Evolutionary conservation across 2,329 filamentous ascomycete species (phyloP).

Genomic region (Pestalotiopsis sp.): DNA sequence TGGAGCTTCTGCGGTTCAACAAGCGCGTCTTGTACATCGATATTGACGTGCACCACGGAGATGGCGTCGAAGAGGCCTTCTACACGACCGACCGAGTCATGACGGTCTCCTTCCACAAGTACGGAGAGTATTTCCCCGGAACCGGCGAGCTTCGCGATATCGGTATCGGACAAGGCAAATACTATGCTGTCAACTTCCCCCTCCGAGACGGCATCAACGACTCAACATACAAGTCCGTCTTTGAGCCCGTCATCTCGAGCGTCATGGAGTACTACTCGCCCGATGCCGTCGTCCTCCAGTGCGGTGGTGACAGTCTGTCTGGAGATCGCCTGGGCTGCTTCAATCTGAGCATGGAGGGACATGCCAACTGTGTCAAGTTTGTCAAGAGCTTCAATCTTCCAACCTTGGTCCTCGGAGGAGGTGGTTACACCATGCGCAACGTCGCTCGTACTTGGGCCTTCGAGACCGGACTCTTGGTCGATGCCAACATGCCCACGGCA

Average conservation of each 20-base stretch:
- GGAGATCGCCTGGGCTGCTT: constrained; percentile 95
- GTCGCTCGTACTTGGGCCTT: constrained; percentile 97
- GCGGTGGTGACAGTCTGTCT: constrained; percentile 90
- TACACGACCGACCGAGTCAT: constrained; percentile 91
- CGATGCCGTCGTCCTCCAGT: constrained; percentile 91
- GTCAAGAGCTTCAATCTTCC: constrained; percentile 85
- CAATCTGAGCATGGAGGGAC: constrained; percentile 94
- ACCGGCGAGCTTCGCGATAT: constrained; percentile 86
- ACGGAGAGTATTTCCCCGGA: constrained; percentile 93
- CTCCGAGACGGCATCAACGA: constrained; percentile 92
- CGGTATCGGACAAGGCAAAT: constrained; percentile 83
- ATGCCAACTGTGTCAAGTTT: constrained; percentile 90
- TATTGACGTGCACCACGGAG: constrained; percentile 91
- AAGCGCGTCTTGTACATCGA: constrained; percentile 97
- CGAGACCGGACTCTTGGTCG: constrained; percentile 88
- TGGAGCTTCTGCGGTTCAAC: constrained; percentile 86
- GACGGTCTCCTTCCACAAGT: constrained; percentile 94
- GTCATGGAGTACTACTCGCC: constrained; percentile 89
- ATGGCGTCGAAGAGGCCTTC: constrained; percentile 91
- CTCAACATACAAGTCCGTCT: constrained; percentile 84
- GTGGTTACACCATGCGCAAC: constrained; percentile 96
- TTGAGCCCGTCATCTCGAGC: constrained; percentile 82
- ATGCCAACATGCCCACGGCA: constrained; percentile 76
- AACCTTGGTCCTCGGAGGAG: constrained; percentile 89
- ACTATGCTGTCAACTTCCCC: constrained; percentile 89